These are phyloP conservation scores for Umbelopsis sp. DNA, from an alignment of 192 early-diverging fungal species.

Conservation along the genomic window DNA sequence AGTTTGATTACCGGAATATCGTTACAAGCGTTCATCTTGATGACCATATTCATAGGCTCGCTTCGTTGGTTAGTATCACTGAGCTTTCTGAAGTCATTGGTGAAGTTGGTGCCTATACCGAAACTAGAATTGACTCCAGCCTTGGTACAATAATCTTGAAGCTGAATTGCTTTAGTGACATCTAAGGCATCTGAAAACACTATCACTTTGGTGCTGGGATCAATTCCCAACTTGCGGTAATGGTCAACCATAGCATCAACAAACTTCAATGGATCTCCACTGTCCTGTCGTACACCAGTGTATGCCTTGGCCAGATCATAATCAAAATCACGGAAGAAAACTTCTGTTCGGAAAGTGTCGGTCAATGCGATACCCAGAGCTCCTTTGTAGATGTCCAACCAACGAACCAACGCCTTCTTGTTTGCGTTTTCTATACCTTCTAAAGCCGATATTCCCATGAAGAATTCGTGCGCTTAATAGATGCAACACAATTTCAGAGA, in stretches of 20 bases:
- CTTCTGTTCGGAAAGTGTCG: constrained; percentile 70
- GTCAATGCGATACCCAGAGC: constrained; percentile 67
- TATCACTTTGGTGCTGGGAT: constrained; percentile 60
- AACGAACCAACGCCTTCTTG: constrained; percentile 56
- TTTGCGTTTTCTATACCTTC: constrained; percentile 64
- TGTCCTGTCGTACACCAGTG: constrained; percentile 71
- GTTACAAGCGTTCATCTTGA: constrained; percentile 65
- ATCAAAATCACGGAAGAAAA: constrained; percentile 67
- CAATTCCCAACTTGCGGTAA: constrained; percentile 57
- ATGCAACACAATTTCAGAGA: constrained; percentile 19
- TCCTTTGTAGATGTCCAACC: constrained; percentile 58
- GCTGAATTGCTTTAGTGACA: constrained; percentile 46
- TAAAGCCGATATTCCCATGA: constrained; percentile 73
- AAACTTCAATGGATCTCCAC: constrained; percentile 67
- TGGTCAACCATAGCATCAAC: constrained; percentile 57
- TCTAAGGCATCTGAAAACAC: constrained; percentile 74
- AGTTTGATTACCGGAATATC: constrained; percentile 67
- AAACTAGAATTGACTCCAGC: constrained; percentile 57
- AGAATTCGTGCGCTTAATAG: constrained; percentile 73
- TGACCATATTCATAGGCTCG: constrained; percentile 72
- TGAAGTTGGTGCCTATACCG: constrained; percentile 77
- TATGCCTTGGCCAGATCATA: constrained; percentile 49
- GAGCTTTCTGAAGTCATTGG: constrained; percentile 62
- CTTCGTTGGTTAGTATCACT: constrained; percentile 36
- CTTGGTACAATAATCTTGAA: constrained; percentile 48